Evolutionary conservation across 345 rosid species (phyloP).

Genomic region (Hypericum perforatum): DNA sequence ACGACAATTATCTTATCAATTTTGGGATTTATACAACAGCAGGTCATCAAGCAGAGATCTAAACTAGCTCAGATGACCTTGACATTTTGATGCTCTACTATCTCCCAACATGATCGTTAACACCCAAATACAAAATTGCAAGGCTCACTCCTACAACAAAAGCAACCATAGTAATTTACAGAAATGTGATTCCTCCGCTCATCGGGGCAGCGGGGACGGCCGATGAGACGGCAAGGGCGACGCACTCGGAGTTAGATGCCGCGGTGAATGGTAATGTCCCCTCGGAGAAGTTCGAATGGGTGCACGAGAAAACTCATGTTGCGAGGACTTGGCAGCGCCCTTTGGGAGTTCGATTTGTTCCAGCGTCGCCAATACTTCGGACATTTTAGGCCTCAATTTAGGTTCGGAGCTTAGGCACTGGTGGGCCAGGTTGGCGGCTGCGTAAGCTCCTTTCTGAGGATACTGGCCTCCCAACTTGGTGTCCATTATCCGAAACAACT

Average conservation of each 20-base stretch:
- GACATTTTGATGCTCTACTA: too few relatives aligned
- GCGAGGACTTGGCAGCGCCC: conserved; percentile 20
- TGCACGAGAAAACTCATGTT: conserved; percentile 22
- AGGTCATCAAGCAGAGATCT: too few relatives aligned
- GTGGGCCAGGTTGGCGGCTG: conserved; percentile 70
- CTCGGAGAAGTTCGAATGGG: conserved; percentile 44
- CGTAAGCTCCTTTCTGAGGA: conserved; percentile 73
- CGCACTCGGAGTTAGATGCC: conserved; percentile 40
- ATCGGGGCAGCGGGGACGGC: conserved; percentile 46
- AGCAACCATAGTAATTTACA: conserved; percentile 15
- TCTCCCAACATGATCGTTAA: too few relatives aligned
- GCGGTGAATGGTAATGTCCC: conserved; percentile 46
- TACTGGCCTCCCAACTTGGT: conserved; percentile 91
- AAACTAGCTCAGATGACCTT: too few relatives aligned
- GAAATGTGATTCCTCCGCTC: conserved; percentile 10
- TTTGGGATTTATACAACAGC: too few relatives aligned
- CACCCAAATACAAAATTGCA: too few relatives aligned
- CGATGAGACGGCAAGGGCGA: conserved; percentile 50
- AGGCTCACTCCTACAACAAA: too few relatives aligned
- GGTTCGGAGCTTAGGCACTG: conserved; percentile 57
- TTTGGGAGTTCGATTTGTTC: conserved; percentile 52
- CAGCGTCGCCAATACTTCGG: conserved; percentile 58
- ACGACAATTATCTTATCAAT: too few relatives aligned
- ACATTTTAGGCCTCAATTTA: conserved; percentile 79
- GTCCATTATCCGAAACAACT: conserved; percentile 88